phyloP scores from a whole-genome alignment of 805 yeast genomes.

The Starmerella asiatica region DNA sequence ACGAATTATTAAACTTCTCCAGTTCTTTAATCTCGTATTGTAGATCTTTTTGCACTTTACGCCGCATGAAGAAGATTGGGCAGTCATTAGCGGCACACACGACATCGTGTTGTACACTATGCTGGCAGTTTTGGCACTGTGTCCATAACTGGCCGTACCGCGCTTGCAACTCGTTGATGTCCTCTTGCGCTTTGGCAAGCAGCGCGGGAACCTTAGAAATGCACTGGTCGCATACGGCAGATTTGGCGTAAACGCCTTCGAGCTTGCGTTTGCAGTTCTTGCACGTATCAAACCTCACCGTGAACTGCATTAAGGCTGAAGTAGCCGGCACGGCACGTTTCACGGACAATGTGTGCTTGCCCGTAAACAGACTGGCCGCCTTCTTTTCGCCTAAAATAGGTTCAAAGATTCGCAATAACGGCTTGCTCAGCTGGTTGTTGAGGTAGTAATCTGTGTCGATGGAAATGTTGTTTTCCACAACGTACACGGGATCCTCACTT shows the following conservation, averaged over 20 bases:
- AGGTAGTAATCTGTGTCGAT: slow-evolving; percentile 89
- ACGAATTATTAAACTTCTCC: slow-evolving; percentile 45
- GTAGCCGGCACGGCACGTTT: slow-evolving; percentile 54
- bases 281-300: slow-evolving; percentile 78
- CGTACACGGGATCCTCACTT: slow-evolving; percentile 92
- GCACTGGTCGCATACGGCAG: slow-evolving; percentile 76
- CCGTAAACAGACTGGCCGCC: slow-evolving; percentile 66
- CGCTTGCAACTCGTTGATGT: slow-evolving; percentile 65
- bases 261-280: slow-evolving; percentile 79
- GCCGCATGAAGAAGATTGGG: slow-evolving; percentile 95
- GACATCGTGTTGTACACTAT: slow-evolving; percentile 89
- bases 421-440: slow-evolving; percentile 86
- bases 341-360: slow-evolving; percentile 71
- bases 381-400: slow-evolving; percentile 82
- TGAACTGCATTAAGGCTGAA: slow-evolving; percentile 85
- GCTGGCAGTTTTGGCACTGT: slow-evolving; percentile 95
- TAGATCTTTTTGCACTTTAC: slow-evolving; percentile 65
- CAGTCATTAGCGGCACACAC: slow-evolving; percentile 91
- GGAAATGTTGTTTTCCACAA: slow-evolving; percentile 79
- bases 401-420: slow-evolving; percentile 82
- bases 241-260: slow-evolving; percentile 37
- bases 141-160: slow-evolving; percentile 90
- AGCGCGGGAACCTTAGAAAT: slow-evolving; percentile 52
- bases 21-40: slow-evolving; percentile 44
- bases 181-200: slow-evolving; percentile 68